Evolutionary conservation across 345 rosid species (phyloP), one percentile per base, ranked within the genome.

Genomic region (Melaleuca quinquenervia): DNA sequence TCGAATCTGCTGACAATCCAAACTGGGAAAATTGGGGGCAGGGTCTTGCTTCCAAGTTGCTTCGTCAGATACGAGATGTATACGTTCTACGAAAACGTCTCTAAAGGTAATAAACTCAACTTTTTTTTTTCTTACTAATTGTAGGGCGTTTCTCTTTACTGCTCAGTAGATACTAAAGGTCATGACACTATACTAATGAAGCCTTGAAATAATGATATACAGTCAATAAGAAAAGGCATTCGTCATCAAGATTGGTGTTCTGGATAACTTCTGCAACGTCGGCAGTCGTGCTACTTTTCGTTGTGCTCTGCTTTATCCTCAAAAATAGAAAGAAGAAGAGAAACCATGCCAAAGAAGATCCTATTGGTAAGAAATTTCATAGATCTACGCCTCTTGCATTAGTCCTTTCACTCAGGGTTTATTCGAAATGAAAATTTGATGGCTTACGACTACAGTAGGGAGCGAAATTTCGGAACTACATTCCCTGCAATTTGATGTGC

Each of bases 21-120:
- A 29, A 3, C 8, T 3, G 85, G 86, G 44, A 89, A 18, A 82
- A 48, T 12, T 8, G 91, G 91, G 41, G 84, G 62, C 84, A 83
- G 62, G 52, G 84, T 83, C 45, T 55, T 52, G 55, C 84, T 52
- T n/a, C 93, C 93, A 0, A 90, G 90, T 62, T 93, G 94, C 86
- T 52, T 74, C 27, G 29, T 90, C 24, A 51, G 91, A 62, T 93
- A 29, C 52, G 93, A 91, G 49, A 6, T 32, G 1, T 89, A 88
- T 84, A 51, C 49, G 1, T 89, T 91, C 82, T 91, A 87, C 20
- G 82, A 21, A 16, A 70, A 36, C 48, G 6, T 32, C 26, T 70
- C 78, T 18, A 3, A 70, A 32, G 48, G 78, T 36, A 36, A 70
- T 32, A 24, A 70, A 70, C 78, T 36, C 13, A 20, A 32, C 45